A percentile compares a stretch with the other conserved stretches of the same genome.
These are phyloP conservation scores for Paralagenidium karlingii DNA, from an alignment of 352 stramenopile species.

Conservation along the genomic window DNA sequence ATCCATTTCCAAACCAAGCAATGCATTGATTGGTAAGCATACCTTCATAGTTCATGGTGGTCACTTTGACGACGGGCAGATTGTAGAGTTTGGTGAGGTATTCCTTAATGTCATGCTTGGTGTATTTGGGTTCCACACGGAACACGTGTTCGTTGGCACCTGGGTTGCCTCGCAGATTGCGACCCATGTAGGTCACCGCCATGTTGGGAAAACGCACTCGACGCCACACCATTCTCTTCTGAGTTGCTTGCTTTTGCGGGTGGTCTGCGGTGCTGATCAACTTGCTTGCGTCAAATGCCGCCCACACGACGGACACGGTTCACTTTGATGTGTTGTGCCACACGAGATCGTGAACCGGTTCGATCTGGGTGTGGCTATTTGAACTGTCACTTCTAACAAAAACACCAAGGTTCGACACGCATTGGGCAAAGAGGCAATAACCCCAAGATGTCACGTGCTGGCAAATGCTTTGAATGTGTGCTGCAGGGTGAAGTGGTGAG, in stretches of 20 bases:
- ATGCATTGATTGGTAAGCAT: constrained; percentile 8
- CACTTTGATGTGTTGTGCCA: background rate
- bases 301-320: background rate
- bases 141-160: constrained; percentile 86
- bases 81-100: constrained; percentile 96
- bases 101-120: constrained; percentile 96
- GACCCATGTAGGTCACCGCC: constrained; percentile 77
- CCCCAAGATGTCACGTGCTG: constrained; percentile 55
- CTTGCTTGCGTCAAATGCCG: too few species aligned
- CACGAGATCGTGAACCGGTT: too few species aligned
- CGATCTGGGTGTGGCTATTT: too few species aligned
- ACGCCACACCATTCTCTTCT: constrained; percentile 67
- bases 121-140: constrained; percentile 91
- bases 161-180: constrained; percentile 63
- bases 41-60: constrained; percentile 93
- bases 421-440: too few species aligned
- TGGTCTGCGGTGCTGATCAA: too few species aligned
- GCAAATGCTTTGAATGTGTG: constrained; percentile 76
- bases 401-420: too few species aligned
- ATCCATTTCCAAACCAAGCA: background rate
- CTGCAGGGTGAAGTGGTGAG: constrained; percentile 71
- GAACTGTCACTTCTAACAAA: too few species aligned
- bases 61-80: constrained; percentile 89
- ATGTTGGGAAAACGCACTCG: constrained; percentile 81
- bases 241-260: constrained; percentile 3